A percentile compares a stretch with the other conserved stretches of the same genome.
phyloP scores from a whole-genome alignment of 176 grass and related monocot species.

The Eremochloa ophiuroides region DNA sequence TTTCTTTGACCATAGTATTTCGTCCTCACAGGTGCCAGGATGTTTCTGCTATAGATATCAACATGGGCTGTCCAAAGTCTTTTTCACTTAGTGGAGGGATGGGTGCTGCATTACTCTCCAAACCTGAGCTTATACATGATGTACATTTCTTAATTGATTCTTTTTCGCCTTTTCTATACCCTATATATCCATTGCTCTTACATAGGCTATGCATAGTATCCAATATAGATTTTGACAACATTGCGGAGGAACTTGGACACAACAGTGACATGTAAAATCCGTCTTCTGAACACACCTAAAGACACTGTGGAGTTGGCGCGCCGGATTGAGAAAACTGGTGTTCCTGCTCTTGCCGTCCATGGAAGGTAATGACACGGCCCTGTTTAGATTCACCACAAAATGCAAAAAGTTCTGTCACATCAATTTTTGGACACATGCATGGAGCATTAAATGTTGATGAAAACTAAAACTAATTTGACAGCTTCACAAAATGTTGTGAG shows the following conservation, averaged over 20 bases:
- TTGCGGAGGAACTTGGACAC: constrained; percentile 76
- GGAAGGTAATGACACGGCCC: constrained; percentile 76
- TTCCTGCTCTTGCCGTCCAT: constrained; percentile 86
- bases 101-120: constrained; percentile 95
- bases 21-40: constrained; percentile 62
- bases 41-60: constrained; percentile 90
- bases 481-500: no score
- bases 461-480: no score
- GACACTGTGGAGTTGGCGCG: constrained; percentile 86
- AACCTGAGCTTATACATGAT: constrained; percentile 98
- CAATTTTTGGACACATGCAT: no score
- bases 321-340: constrained; percentile 86
- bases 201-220: constrained; percentile 26
- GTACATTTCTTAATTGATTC: constrained; percentile 43
- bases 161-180: constrained; percentile 10
- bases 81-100: constrained; percentile 96
- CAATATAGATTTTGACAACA: constrained; percentile 88
- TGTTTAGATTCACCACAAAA: no score
- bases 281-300: constrained; percentile 59
- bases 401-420: no score
- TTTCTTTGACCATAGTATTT: constrained; percentile 16
- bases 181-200: constrained; percentile 17
- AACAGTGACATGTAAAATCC: constrained; percentile 89
- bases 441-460: no score
- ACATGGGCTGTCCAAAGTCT: constrained; percentile 92